Evolutionary conservation across 2,329 filamentous ascomycete species (phyloP), one percentile per base, ranked within the genome.

Genomic region (Arthrinium phaeospermum): DNA sequence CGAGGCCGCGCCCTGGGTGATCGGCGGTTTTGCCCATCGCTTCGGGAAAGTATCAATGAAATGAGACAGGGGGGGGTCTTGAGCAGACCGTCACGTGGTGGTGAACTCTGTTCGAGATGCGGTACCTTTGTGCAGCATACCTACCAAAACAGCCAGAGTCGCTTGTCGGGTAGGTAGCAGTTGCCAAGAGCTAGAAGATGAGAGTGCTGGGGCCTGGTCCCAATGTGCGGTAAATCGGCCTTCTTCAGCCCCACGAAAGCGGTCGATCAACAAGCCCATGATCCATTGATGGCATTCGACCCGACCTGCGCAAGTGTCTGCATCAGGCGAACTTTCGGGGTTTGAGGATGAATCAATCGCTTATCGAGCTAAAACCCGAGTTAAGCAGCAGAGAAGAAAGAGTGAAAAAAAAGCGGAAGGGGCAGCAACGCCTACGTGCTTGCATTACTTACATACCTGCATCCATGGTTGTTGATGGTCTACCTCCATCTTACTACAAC

Each of bases 11-110:
- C 30, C 57, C 34, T 41, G 30, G 34, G 19, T 10, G 57, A 64
- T 64, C 57, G 4, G 34, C 57, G 22, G 8, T 64, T 64, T 41
- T 41, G 34, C 34, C 34, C 57, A 41, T 64, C 34, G 57, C 57
- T 64, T 64, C 34, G 57, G 57, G 57, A 64, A 64, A 64, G 57
- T 64, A 34, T 41, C 57, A 64, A 64, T 13, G 57, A 64, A 41
- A 41, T 64, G 57, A 64, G 57, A 61, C 53, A 61, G 30, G 53
- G 53, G 16, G 27, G 27, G 27, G 16, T 10, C 19, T 12, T 64
- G 10, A 14, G 13, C 34, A 37, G 19, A 4, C 53, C 57, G 57
- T 64, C 57, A 41, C 57, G 34, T 64, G 57, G 57, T 64, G 57
- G 22, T 64, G 57, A 30, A 37, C 53, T 61, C 34, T 19, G 24